Conservation (phyloP, 106 monocot genomes). For the Dioscorea alata region DNA sequence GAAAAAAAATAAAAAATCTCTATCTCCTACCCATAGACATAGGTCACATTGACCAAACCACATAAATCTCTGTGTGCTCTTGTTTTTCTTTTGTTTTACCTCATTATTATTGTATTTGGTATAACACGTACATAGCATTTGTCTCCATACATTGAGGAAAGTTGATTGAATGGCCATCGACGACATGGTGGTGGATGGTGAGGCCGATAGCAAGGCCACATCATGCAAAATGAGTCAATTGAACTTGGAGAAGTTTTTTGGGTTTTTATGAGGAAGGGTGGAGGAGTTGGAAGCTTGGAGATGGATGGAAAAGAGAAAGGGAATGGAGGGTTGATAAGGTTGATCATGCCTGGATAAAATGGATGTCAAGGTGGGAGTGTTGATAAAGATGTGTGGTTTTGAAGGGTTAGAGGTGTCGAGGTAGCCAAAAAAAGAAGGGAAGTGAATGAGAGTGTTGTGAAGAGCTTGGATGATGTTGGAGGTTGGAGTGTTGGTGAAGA, state of each 20-base stretch:
- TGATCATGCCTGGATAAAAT: slow-evolving; percentile 5
- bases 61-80: too few species aligned
- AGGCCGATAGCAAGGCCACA: slow-evolving; percentile 42
- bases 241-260: slow-evolving; percentile 25
- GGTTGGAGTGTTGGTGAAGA: slow-evolving; percentile 6
- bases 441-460: neutral
- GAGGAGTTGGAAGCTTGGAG: neutral
- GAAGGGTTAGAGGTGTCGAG: neutral
- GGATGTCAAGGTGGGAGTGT: slow-evolving; percentile 1
- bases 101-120: too few species aligned
- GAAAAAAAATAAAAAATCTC: too few species aligned
- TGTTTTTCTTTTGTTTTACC: too few species aligned
- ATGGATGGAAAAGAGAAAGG: slow-evolving; percentile 4
- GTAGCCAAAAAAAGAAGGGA: slow-evolving; percentile 5
- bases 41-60: too few species aligned
- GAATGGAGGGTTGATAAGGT: slow-evolving; percentile 3
- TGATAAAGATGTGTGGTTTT: neutral
- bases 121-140: slow-evolving; percentile 9
- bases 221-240: slow-evolving; percentile 48
- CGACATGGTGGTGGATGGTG: slow-evolving; percentile 41
- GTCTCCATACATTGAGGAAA: slow-evolving; percentile 24
- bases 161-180: slow-evolving; percentile 59
- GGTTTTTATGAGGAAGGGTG: slow-evolving; percentile 9
- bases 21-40: too few species aligned
- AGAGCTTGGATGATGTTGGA: slow-evolving; percentile 5